phyloP scores from a whole-genome alignment of 2,329 filamentous ascomycete genomes.

The Albifimbria verrucaria region DNA sequence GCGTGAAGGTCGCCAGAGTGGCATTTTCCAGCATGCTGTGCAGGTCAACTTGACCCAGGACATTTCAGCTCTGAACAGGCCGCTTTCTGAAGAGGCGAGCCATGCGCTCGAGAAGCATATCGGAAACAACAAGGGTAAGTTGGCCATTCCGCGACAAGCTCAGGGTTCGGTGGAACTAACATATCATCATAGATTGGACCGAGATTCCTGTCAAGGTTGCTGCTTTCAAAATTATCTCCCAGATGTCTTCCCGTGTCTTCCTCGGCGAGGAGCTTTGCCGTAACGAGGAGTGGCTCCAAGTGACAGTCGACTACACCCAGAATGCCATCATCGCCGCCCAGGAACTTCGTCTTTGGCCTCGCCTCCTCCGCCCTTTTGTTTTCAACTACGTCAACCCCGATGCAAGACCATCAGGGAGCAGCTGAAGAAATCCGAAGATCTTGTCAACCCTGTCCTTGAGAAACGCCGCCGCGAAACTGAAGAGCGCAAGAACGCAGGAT shows the following conservation, averaged over 20 bases:
- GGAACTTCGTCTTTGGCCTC: not conserved
- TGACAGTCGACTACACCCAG: constrained; percentile 39
- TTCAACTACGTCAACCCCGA: not conserved
- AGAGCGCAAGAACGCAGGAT: not conserved
- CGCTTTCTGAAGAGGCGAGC: not conserved
- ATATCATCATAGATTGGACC: not conserved
- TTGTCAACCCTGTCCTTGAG: not conserved
- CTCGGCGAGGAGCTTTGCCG: constrained; percentile 32
- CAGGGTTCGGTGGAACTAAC: not conserved
- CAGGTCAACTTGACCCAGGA: not conserved
- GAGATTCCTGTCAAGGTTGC: not conserved
- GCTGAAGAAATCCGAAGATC: not conserved
- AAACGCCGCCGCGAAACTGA: not conserved
- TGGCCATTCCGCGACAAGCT: not conserved
- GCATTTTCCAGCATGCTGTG: not conserved
- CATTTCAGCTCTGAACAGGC: not conserved
- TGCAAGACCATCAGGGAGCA: not conserved
- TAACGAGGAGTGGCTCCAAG: constrained; percentile 39
- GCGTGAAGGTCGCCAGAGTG: not conserved
- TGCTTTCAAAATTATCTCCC: constrained; percentile 9
- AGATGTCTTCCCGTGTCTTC: constrained; percentile 26
- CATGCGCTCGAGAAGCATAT: not conserved
- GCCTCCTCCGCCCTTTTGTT: not conserved
- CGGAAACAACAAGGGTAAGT: not conserved
- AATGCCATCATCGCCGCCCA: not conserved